These are phyloP conservation scores for Piper betle DNA, from an alignment of 164 flowering plant genomes.

Conservation along the genomic window DNA sequence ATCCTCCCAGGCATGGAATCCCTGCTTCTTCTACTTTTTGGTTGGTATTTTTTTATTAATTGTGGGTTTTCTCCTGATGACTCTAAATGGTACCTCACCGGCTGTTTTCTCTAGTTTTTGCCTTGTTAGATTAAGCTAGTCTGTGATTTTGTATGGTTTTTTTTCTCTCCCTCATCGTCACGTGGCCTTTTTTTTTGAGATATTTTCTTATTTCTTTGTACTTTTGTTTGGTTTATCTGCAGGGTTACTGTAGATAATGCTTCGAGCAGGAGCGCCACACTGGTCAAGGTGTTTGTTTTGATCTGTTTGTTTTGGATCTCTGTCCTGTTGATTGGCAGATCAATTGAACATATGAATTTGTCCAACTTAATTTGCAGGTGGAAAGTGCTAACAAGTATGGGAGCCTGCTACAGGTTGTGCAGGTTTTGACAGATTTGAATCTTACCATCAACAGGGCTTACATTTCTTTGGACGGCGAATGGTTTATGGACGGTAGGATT, in stretches of 20 bases:
- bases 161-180: not conserved
- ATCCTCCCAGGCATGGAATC: conserved; percentile 67
- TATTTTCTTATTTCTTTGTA: not conserved
- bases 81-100: not conserved
- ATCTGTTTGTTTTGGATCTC: not conserved
- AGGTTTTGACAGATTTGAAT: conserved; percentile 55
- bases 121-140: not conserved
- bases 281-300: conserved; percentile 45
- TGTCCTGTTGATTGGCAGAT: not conserved
- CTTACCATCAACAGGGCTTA: conserved; percentile 55
- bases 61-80: not conserved
- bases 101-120: not conserved
- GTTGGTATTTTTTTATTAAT: not conserved
- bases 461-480: conserved; percentile 68
- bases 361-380: conserved; percentile 32
- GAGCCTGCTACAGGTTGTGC: conserved; percentile 57
- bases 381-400: conserved; percentile 75
- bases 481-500: conserved; percentile 76
- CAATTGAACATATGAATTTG: conserved; percentile 1
- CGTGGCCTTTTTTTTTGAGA: not conserved
- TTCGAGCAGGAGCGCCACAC: conserved; percentile 51
- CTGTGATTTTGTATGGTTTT: not conserved
- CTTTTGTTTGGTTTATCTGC: conserved; percentile 9
- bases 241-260: conserved; percentile 79
- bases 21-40: not conserved